Conservation (phyloP, 352 stramenopile species). For the Elongisporangium senticosum region DNA sequence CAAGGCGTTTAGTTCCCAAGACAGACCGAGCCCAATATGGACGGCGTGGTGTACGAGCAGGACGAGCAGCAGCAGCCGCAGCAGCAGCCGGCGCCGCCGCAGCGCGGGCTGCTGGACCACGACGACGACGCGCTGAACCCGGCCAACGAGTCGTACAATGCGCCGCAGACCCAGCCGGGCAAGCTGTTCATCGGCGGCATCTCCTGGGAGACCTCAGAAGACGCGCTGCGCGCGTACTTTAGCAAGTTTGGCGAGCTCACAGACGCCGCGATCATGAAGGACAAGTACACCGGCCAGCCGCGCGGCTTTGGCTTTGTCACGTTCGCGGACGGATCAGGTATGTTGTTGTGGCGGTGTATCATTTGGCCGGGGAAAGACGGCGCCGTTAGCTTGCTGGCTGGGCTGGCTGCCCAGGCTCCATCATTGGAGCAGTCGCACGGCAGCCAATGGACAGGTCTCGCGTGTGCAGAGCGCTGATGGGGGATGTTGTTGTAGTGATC, state of each 20-base stretch:
- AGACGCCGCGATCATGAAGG: constrained; percentile 89
- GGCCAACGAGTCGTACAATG: constrained; percentile 24
- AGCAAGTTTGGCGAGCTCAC: constrained; percentile 84
- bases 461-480: constrained; percentile 13
- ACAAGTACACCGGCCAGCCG: constrained; percentile 90
- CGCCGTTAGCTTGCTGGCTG: no score
- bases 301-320: constrained; percentile 92
- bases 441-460: no score
- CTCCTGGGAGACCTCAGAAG: constrained; percentile 92
- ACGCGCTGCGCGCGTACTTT: constrained; percentile 86
- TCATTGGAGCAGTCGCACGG: no score
- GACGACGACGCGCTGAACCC: constrained; percentile 11
- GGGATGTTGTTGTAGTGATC: constrained; percentile 40
- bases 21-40: constrained; percentile 24
- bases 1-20: background rate
- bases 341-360: constrained; percentile 1
- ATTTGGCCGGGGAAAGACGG: background rate
- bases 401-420: no score
- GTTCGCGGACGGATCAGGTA: constrained; percentile 87
- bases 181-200: constrained; percentile 92
- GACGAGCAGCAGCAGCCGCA: constrained; percentile 42
- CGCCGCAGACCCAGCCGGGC: constrained; percentile 29
- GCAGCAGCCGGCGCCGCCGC: constrained; percentile 5
- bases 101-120: constrained; percentile 2
- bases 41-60: constrained; percentile 77